phyloP scores from a whole-genome alignment of 2,329 filamentous ascomycete species.

The Penicillium sp. region DNA sequence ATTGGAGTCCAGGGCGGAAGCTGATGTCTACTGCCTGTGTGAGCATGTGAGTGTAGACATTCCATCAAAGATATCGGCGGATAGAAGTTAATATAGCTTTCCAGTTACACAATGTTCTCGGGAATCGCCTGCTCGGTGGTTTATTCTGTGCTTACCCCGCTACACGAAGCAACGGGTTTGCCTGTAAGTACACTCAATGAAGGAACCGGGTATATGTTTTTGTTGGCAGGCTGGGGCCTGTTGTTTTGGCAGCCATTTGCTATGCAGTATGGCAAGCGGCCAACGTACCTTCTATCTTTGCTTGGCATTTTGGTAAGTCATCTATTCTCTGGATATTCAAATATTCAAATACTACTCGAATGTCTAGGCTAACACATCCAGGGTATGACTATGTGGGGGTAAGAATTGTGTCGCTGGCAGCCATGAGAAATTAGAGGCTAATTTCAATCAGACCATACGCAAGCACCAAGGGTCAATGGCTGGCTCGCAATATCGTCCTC shows the following conservation, averaged over 20 bases:
- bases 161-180: constrained; percentile 39
- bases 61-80: not conserved
- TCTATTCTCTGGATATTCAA: not conserved
- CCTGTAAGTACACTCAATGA: constrained; percentile 37
- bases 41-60: constrained; percentile 35
- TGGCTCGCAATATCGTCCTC: constrained; percentile 37
- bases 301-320: constrained; percentile 33
- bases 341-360: not conserved
- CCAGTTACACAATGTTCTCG: constrained; percentile 40
- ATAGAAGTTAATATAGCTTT: not conserved
- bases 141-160: constrained; percentile 41
- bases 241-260: constrained; percentile 51
- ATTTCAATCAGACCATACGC: constrained; percentile 31
- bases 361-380: constrained; percentile 9
- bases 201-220: constrained; percentile 44
- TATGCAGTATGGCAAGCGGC: constrained; percentile 44
- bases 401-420: constrained; percentile 6
- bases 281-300: constrained; percentile 37
- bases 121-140: constrained; percentile 41
- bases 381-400: constrained; percentile 36
- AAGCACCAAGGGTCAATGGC: constrained; percentile 39
- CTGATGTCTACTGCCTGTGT: constrained; percentile 44
- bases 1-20: constrained; percentile 48
- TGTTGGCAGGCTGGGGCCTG: constrained; percentile 47
- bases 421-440: not conserved